phyloP scores from a whole-genome alignment of 257 asterid genomes.

The Solanum sitiens region DNA sequence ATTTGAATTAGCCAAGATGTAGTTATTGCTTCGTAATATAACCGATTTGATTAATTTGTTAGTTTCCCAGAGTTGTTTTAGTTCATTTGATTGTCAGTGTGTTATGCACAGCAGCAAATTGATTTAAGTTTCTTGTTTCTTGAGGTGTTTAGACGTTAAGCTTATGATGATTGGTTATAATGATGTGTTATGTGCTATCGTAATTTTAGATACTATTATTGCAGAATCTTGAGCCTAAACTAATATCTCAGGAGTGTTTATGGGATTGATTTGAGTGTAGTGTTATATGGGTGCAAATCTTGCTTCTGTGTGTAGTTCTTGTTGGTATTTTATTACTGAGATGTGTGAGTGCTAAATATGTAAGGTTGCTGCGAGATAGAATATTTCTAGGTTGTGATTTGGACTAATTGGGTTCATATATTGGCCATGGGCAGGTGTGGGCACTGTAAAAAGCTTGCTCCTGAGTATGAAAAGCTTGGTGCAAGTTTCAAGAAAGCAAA shows the following conservation, averaged over 20 bases:
- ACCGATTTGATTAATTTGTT: neutral
- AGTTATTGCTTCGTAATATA: neutral
- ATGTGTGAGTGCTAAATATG: neutral
- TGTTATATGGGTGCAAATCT: neutral
- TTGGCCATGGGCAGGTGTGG: slow-evolving; percentile 70
- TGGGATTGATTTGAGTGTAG: neutral
- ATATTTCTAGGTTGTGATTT: neutral
- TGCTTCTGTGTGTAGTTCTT: neutral
- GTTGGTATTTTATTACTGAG: neutral
- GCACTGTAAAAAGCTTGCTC: slow-evolving; percentile 96
- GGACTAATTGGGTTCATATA: neutral
- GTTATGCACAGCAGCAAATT: neutral
- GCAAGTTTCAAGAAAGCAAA: slow-evolving; percentile 90
- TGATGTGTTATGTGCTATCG: neutral
- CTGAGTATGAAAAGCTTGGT: slow-evolving; percentile 84
- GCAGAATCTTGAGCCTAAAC: neutral
- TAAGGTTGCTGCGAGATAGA: neutral
- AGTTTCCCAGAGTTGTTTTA: neutral
- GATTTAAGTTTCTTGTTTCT: neutral
- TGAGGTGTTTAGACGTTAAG: neutral
- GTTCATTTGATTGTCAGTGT: neutral
- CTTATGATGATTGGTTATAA: neutral
- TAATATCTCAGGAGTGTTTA: neutral
- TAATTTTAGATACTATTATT: neutral
- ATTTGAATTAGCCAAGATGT: neutral